phyloP scores from a whole-genome alignment of 2,329 filamentous ascomycete genomes.

The Rhynchosporium agropyri region DNA sequence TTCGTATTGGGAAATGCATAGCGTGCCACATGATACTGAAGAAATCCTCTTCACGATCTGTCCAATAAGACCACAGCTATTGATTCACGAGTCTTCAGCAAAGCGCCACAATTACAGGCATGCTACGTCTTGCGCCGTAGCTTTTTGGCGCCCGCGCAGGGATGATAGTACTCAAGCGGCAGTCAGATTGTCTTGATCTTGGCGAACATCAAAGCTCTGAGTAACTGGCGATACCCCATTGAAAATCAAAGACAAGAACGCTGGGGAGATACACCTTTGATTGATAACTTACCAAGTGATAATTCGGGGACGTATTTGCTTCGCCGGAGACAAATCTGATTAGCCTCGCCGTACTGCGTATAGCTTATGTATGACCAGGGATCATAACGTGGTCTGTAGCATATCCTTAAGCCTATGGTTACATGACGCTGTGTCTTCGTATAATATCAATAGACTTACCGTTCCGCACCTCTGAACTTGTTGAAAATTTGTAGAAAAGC shows the following conservation, averaged over 20 bases:
- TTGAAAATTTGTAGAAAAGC: neutral
- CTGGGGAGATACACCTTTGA: neutral
- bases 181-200: slow-evolving; percentile 6
- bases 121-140: neutral
- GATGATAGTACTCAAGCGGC: slow-evolving; percentile 5
- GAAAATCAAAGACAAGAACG: neutral
- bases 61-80: slow-evolving; percentile 3
- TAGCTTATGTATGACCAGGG: neutral
- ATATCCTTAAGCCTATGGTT: slow-evolving; percentile 8
- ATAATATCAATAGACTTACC: neutral
- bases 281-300: too few species aligned
- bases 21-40: slow-evolving; percentile 10
- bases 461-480: neutral
- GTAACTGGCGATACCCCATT: too few species aligned
- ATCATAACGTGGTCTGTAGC: neutral
- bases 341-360: neutral
- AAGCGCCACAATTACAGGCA: neutral
- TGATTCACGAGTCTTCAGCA: slow-evolving; percentile 1
- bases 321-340: too few species aligned
- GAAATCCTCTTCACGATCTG: slow-evolving; percentile 5
- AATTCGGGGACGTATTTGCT: too few species aligned
- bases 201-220: neutral
- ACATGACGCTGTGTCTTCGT: slow-evolving; percentile 8
- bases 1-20: slow-evolving; percentile 15
- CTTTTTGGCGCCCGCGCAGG: slow-evolving; percentile 7